Evolutionary conservation across 164 flowering plant genomes (phyloP).

Genomic region (Dillenia suffruticosa): DNA sequence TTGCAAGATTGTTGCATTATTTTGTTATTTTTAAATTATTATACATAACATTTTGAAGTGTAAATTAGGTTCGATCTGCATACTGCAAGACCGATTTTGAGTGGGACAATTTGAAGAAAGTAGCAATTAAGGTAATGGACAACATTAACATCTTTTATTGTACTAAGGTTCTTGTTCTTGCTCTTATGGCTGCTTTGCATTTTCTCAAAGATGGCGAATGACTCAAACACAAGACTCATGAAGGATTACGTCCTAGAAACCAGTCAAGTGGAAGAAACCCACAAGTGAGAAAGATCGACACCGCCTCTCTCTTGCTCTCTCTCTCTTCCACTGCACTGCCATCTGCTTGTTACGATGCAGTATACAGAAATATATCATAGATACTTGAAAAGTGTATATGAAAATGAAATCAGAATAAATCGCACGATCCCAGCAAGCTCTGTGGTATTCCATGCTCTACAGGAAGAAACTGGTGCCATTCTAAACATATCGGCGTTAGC

Average conservation of each 20-base stretch:
- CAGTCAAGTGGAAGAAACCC: constrained; percentile 44
- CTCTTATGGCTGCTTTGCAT: not conserved
- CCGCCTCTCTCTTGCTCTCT: not conserved
- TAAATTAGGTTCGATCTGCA: constrained; percentile 72
- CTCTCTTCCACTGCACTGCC: no score
- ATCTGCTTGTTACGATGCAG: no score
- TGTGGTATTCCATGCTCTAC: no score
- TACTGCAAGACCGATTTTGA: constrained; percentile 84
- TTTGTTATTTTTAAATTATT: not conserved
- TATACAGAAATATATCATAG: no score
- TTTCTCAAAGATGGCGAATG: constrained; percentile 60
- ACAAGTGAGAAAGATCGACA: constrained; percentile 30
- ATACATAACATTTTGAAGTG: not conserved
- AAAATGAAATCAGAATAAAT: no score
- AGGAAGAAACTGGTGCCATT: no score
- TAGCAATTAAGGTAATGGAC: constrained; percentile 20
- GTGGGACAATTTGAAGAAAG: constrained; percentile 82
- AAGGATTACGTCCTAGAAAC: constrained; percentile 82
- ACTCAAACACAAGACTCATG: constrained; percentile 74
- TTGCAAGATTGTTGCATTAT: not conserved
- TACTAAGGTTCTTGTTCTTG: not conserved
- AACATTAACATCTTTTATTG: no score
- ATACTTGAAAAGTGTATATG: no score
- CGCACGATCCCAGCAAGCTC: no score
- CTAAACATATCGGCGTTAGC: no score